Evolutionary conservation across 2,329 filamentous ascomycete genomes (phyloP).

Genomic region (Madurella fahalii): DNA sequence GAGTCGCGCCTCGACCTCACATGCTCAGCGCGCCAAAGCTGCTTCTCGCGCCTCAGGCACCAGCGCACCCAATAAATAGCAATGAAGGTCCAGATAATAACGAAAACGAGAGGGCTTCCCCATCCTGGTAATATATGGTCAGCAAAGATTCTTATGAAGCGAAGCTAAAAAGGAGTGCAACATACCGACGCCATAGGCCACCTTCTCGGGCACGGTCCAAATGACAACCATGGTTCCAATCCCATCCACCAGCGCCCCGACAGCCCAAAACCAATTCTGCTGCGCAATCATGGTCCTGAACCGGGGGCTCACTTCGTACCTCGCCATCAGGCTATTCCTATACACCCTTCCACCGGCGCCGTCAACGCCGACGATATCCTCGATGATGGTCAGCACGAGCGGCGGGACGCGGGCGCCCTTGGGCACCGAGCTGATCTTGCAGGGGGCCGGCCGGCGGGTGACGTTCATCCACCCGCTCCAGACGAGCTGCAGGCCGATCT

Average conservation of each 20-base stretch:
- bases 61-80: conserved; percentile 22
- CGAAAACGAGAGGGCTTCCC: conserved; percentile 24
- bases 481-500: conserved; percentile 40
- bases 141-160: not conserved
- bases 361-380: conserved; percentile 65
- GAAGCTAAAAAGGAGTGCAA: conserved; percentile 13
- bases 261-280: conserved; percentile 55
- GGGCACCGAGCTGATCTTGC: conserved; percentile 59
- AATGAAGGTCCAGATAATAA: conserved; percentile 19
- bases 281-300: conserved; percentile 51
- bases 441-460: conserved; percentile 44
- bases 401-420: conserved; percentile 58
- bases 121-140: conserved; percentile 16
- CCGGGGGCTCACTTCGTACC: conserved; percentile 50
- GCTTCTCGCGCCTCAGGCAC: conserved; percentile 22
- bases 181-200: conserved; percentile 43
- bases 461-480: conserved; percentile 38
- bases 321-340: conserved; percentile 44
- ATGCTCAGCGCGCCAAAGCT: conserved; percentile 23
- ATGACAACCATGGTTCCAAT: conserved; percentile 44
- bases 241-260: conserved; percentile 45
- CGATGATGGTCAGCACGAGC: conserved; percentile 60
- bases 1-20: too few relatives aligned
- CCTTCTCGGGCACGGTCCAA: conserved; percentile 43
- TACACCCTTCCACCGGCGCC: conserved; percentile 55